Base-by-base conservation (phyloP, 371 early-diverging fungal genomes). In the Haplosporangium sp. region DNA sequence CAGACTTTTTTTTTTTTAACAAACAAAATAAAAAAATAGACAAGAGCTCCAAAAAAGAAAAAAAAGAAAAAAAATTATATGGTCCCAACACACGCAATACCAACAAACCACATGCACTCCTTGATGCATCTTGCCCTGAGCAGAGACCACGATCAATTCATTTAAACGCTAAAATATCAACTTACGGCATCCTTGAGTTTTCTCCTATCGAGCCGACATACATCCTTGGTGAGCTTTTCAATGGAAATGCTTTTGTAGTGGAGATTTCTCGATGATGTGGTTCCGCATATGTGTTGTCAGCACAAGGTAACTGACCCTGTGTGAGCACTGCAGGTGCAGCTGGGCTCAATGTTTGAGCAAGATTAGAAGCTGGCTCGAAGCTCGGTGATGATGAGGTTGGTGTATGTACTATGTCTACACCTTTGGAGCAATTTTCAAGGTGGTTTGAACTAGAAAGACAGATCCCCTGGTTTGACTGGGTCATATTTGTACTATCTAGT, bases 31-130 rank as follows among this genome's bases (percentile, higher is more conserved):
- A 50, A 50, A 50, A n/a, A n/a, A n/a, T n/a, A n/a, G n/a, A n/a
- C n/a, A n/a, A n/a, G n/a, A n/a, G n/a, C n/a, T n/a, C n/a, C n/a
- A n/a, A n/a, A n/a, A n/a, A n/a, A n/a, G n/a, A n/a, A n/a, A n/a
- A n/a, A n/a, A n/a, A n/a, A n/a, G n/a, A n/a, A n/a, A 19, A 50
- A 50, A 50, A 15, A 50, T 5, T 15, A 50, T 15, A 50, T 17
- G 17, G 19, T 4, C 19, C 5, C 19, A 50, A 50, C 50, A 57
- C 27, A 27, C 27, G 27, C 38, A 38, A 57, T 38, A 38, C 17
- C n/a, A 59, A 59, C 40, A 19, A 59, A 38, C 59, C 59, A 59
- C 59, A 59, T 59, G 59, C 37, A 59, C 59, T 40, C 59, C 40
- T 40, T 59, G 59, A 59, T 39, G 40, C 39, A 39, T 59, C 59